Base-by-base conservation (phyloP, 495 filamentous ascomycete genomes). In the Tirmania nivea region DNA sequence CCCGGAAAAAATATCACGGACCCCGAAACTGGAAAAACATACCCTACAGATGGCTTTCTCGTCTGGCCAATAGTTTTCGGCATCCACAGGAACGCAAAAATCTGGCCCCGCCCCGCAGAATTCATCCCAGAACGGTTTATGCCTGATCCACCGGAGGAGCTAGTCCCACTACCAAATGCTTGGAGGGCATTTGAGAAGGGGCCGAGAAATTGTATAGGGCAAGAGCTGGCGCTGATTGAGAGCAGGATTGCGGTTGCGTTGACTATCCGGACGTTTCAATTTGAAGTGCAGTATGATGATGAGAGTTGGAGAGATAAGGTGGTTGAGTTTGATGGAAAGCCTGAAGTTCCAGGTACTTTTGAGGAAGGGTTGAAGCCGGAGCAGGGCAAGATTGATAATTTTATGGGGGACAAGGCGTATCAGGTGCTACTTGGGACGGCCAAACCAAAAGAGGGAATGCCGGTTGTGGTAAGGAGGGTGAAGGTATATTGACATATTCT, bases 161-260 rank as follows among this genome's bases (percentile, higher is more conserved):
- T 31, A 31, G 25, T 31, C 25, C 25, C 1, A 31, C 25, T 31
- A 31, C 72, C 73, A 52, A 65, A 67, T 54, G 69, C 72, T 0
- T 78, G 68, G 68, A 60, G 68, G n/a, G 69, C 71, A 16, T 78
- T 78, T 54, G 72, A 73, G 48, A 60, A 66, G 10, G 75, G 75
- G 1, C 70, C 75, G 10, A 56, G 75, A 5, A 67, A 65, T 17
- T 78, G 75, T 57, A 72, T 78, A 20, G 75, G 76, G 0, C 70
- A 77, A 61, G 69, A 72, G 39, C 61, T 77, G 36, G 71, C 71
- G 2, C 63, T 75, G 57, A 63, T 69, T 8, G 73, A 77, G 59
- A 59, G 71, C 21, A 66, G 66, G 49, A 60, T 74, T 31, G 62
- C 71, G 12, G 36, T 76, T 16, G 70, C 68, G 0, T 54, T 77